phyloP scores from a whole-genome alignment of 805 yeast genomes.

The Yarrowia divulgata region DNA sequence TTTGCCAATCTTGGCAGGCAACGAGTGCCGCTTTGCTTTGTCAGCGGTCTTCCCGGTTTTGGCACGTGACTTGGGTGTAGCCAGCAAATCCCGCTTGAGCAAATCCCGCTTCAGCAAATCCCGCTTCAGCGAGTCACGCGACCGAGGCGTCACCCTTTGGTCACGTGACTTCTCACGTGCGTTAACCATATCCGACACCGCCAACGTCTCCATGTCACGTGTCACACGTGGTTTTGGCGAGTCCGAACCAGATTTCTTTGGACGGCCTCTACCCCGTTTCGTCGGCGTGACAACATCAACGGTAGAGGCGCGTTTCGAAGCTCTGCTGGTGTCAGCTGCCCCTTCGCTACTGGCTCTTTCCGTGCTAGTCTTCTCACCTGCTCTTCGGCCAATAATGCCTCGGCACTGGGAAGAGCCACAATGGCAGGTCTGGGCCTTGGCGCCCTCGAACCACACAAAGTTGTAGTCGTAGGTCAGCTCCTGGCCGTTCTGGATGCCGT shows the following conservation, averaged over 20 bases:
- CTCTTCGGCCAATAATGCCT: conserved; percentile 49
- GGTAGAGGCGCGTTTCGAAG: not conserved
- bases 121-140: conserved; percentile 6
- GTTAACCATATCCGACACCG: not conserved
- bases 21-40: not conserved
- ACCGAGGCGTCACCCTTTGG: not conserved
- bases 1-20: not conserved
- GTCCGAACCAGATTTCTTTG: not conserved
- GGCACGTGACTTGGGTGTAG: not conserved
- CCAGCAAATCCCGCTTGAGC: not conserved
- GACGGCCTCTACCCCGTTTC: not conserved
- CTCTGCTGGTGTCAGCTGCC: too few relatives aligned
- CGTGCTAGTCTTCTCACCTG: not conserved
- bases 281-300: conserved; percentile 6
- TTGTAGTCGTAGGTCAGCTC: conserved; percentile 61
- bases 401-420: conserved; percentile 56
- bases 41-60: not conserved
- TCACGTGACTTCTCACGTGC: not conserved
- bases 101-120: conserved; percentile 4
- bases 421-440: conserved; percentile 55
- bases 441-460: conserved; percentile 56
- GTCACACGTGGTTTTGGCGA: not conserved
- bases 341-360: too few relatives aligned
- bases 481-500: conserved; percentile 52
- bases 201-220: too few relatives aligned